Percentiles rank a stretch among this genome's conserved stretches.
These are phyloP conservation scores for Warburgia ugandensis DNA, from an alignment of 164 flowering plant genomes.

Conservation along the genomic window DNA sequence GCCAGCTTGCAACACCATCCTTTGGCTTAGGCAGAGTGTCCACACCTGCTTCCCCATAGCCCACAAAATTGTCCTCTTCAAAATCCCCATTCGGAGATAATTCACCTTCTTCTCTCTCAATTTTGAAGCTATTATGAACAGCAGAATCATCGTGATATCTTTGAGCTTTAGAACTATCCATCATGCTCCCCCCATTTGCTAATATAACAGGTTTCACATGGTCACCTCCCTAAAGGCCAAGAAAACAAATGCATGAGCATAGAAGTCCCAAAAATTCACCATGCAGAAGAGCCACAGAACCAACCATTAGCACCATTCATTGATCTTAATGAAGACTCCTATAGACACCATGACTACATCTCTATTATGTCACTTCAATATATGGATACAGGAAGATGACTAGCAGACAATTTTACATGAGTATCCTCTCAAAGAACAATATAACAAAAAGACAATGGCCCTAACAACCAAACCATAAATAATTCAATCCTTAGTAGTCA, in stretches of 20 bases:
- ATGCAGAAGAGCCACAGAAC: not conserved
- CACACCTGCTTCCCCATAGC: conserved; percentile 33
- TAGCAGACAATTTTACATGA: too few species aligned
- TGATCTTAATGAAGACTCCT: too few species aligned
- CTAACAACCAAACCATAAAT: too few species aligned
- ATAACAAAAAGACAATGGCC: too few species aligned
- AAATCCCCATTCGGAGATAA: conserved; percentile 77
- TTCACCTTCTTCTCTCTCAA: conserved; percentile 94
- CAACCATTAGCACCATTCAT: too few species aligned
- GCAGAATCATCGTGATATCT: conserved; percentile 33
- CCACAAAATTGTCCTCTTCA: conserved; percentile 69
- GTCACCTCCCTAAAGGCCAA: conserved; percentile 18
- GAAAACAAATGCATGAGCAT: not conserved
- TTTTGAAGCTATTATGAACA: conserved; percentile 26
- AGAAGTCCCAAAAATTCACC: not conserved
- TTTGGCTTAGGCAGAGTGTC: conserved; percentile 32
- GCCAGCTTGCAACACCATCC: conserved; percentile 33
- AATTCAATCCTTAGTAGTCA: too few species aligned
- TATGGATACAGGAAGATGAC: too few species aligned
- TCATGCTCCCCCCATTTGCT: conserved; percentile 27
- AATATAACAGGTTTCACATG: conserved; percentile 19
- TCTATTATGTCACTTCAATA: too few species aligned
- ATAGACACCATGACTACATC: too few species aligned
- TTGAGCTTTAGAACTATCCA: conserved; percentile 29
- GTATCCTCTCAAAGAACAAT: too few species aligned